Evolutionary conservation across 192 early-diverging fungal species (phyloP).

Genomic region (Coemansia aciculifera): DNA sequence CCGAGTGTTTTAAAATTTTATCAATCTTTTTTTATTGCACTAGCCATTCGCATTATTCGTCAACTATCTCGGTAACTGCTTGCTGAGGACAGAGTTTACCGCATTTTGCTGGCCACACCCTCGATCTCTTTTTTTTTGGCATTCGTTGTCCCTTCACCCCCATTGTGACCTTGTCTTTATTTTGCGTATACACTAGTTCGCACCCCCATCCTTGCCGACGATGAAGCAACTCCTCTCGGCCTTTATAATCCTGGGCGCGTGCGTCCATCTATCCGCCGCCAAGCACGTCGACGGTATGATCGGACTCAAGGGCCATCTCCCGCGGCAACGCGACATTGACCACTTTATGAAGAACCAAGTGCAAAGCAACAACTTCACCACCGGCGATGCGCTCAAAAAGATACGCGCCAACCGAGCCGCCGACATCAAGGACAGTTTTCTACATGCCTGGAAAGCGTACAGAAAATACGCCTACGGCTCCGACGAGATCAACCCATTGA

Average conservation of each 20-base stretch:
- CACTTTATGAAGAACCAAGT: conserved; percentile 31
- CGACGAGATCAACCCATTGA: conserved; percentile 68
- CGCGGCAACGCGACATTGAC: conserved; percentile 33
- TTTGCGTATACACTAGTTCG: background rate
- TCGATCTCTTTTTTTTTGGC: background rate
- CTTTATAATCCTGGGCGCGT: conserved; percentile 20
- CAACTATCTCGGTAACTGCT: background rate
- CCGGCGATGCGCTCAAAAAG: conserved; percentile 26
- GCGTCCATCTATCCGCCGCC: conserved; percentile 14
- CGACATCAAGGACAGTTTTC: conserved; percentile 63
- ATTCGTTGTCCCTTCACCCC: background rate
- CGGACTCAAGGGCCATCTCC: conserved; percentile 34
- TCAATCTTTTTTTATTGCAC: background rate
- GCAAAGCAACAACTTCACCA: conserved; percentile 44
- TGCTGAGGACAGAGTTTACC: background rate
- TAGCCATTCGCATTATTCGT: background rate
- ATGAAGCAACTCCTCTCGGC: conserved; percentile 29
- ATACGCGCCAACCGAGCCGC: conserved; percentile 58
- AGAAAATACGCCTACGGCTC: conserved; percentile 71
- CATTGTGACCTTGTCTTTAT: conserved; percentile 7
- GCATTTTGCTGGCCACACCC: background rate
- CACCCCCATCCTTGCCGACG: background rate
- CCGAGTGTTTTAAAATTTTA: background rate
- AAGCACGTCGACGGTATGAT: conserved; percentile 43
- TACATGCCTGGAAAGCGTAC: conserved; percentile 78